Evolutionary conservation across 2,329 filamentous ascomycete species (phyloP).

Genomic region (Clonostachys sp.): DNA sequence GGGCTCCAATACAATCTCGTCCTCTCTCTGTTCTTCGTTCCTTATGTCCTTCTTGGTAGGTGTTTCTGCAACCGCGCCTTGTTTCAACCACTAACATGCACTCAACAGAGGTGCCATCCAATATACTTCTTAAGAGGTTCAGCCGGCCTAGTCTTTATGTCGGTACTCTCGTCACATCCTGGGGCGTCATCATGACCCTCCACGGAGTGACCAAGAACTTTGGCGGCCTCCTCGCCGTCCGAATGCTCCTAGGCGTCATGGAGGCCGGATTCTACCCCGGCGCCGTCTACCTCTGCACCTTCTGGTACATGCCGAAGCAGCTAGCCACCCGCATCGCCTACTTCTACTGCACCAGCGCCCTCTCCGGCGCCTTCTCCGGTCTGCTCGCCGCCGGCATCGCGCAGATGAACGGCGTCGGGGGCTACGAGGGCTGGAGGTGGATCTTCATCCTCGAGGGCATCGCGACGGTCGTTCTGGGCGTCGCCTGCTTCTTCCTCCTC

Average conservation of each 20-base stretch:
- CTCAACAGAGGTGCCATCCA: constrained; percentile 50
- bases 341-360: constrained; percentile 77
- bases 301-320: constrained; percentile 54
- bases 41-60: constrained; percentile 45
- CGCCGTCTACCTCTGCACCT: constrained; percentile 52
- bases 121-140: constrained; percentile 59
- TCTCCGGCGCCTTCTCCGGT: constrained; percentile 74
- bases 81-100: too few relatives aligned
- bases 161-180: constrained; percentile 53
- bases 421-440: constrained; percentile 57
- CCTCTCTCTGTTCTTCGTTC: constrained; percentile 54
- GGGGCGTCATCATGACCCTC: constrained; percentile 42
- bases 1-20: constrained; percentile 53
- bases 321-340: constrained; percentile 56
- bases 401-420: constrained; percentile 63
- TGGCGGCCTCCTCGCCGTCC: constrained; percentile 38
- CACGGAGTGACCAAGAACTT: constrained; percentile 48
- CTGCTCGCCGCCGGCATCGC: constrained; percentile 66
- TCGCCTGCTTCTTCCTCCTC: constrained; percentile 65
- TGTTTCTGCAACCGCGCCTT: background rate
- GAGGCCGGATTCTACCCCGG: constrained; percentile 66
- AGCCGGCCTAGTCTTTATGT: constrained; percentile 58
- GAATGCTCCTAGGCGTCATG: constrained; percentile 57
- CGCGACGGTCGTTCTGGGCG: constrained; percentile 62
- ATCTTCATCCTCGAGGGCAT: constrained; percentile 69